phyloP scores from a whole-genome alignment of 768 basidiomycete genomes.

The Tubosaeta brunneosetosa region DNA sequence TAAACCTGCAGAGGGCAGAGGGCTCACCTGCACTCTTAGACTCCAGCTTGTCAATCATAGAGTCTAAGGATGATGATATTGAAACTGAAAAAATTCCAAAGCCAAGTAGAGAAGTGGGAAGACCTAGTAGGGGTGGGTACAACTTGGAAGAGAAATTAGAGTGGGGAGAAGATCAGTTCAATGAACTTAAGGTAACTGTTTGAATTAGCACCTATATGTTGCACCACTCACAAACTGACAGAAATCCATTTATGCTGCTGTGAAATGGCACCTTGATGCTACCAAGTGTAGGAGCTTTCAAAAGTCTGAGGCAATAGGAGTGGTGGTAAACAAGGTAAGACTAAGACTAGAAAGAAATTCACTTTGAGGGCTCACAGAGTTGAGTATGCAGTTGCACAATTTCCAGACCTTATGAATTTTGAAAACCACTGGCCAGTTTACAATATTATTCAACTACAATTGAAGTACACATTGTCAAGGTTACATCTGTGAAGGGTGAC shows the following conservation, averaged over 20 bases:
- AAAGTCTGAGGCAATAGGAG: background rate
- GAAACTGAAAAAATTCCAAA: constrained; percentile 1
- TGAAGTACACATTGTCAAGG: constrained; percentile 1
- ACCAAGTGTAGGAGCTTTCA: background rate
- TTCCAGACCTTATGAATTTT: background rate
- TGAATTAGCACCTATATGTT: too few species aligned
- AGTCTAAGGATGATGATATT: background rate
- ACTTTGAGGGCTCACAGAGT: too few species aligned
- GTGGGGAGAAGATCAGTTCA: background rate
- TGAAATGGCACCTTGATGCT: constrained; percentile 1
- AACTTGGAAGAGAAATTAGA: background rate
- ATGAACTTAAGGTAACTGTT: background rate
- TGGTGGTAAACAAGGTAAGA: too few species aligned
- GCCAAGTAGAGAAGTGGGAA: constrained; percentile 1
- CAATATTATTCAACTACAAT: background rate
- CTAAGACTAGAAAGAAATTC: too few species aligned
- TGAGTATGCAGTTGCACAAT: too few species aligned
- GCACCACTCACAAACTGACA: too few species aligned
- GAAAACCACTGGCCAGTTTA: background rate
- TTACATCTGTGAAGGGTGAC: too few species aligned
- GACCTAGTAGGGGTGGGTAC: constrained; percentile 5
- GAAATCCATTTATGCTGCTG: too few species aligned
- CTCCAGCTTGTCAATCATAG: background rate
- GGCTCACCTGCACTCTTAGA: background rate
- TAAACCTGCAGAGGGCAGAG: too few species aligned